Evolutionary conservation across 108 stramenopile species (phyloP), one percentile per base, ranked within the genome.

Genomic region (Fistulifera pelliculosa): DNA sequence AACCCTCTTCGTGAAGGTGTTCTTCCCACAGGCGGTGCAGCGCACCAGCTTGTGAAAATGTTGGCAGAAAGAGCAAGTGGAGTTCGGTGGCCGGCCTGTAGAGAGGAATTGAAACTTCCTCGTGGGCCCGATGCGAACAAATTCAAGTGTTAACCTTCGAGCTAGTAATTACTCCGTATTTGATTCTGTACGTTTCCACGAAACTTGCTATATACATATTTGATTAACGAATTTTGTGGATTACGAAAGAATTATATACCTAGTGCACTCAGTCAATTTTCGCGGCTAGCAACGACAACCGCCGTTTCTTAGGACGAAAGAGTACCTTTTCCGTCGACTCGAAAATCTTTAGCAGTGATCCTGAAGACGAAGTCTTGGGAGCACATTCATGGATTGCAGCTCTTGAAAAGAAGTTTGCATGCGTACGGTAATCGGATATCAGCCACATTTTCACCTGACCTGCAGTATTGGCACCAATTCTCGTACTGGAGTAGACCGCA

Each of bases 401-500:
- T 99, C 97, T 71, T 99, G 98, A 98, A 97, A 1, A 98, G 69
- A 15, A 99, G 79, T 79, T 99, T 99, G 73, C 97, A 98, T 0
- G 99, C 99, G 56, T 99, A 99, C 0, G 99, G 99, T 10, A 99
- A 54, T 3, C 94, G 80, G 28, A 99, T 88, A 35, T 90, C 82
- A 17, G 85, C 74, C 41, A 99, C 91, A 41, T 86, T 80, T 50
- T 96, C 93, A 26, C 93, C 93, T 14, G 84, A 79, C 35, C 95
- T 75, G 66, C 98, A 99, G 62, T 81, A 88, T 58, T 97, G 97
- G 56, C 97, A 97, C 97, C 97, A 97, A 49, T 83, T 83, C 58
- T 86, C 81, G 61, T 94, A 97, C 64, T 95, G 95, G 40, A 98
- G 69, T 26, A 96, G 55, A 27, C 97, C 95, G 56, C 97, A 97